Percentiles rank a stretch among this genome's conserved stretches.
These are phyloP conservation scores for Parathielavia hyrcaniae DNA, from an alignment of 495 filamentous ascomycete species.

Conservation along the genomic window DNA sequence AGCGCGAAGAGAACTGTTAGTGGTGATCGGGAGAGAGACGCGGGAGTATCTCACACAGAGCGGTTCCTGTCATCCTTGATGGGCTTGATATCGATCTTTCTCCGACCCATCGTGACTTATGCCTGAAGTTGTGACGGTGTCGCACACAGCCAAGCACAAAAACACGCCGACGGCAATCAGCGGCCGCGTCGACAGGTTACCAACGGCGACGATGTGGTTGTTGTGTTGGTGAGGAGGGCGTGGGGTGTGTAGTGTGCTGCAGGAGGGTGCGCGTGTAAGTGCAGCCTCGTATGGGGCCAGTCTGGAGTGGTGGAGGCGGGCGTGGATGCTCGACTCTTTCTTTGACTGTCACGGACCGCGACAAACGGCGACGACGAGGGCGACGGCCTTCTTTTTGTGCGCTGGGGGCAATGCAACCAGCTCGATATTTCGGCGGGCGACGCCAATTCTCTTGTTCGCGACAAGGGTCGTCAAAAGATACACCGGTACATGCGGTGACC, in stretches of 20 bases:
- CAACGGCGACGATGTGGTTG: not conserved
- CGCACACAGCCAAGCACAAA: not conserved
- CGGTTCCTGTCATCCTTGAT: constrained; percentile 99
- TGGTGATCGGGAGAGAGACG: constrained; percentile 22
- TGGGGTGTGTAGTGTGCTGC: not conserved
- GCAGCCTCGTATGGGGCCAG: not conserved
- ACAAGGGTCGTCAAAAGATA: constrained; percentile 25
- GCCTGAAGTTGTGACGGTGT: not conserved
- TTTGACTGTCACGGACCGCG: constrained; percentile 10
- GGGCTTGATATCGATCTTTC: constrained; percentile 97
- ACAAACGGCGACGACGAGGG: constrained; percentile 24
- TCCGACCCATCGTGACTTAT: constrained; percentile 51
- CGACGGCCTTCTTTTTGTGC: constrained; percentile 29
- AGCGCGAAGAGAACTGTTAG: constrained; percentile 45
- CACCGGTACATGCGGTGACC: constrained; percentile 29
- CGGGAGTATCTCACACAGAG: constrained; percentile 71
- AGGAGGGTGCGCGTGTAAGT: not conserved
- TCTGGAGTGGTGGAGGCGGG: constrained; percentile 1
- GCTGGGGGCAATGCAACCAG: constrained; percentile 3
- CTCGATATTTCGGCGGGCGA: constrained; percentile 22
- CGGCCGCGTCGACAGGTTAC: not conserved
- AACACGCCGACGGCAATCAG: constrained; percentile 2
- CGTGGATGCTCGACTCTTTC: constrained; percentile 9
- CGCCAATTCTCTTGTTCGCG: constrained; percentile 27
- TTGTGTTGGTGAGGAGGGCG: not conserved